Evolutionary conservation across 1,139 yeast genomes (phyloP).

Genomic region (Yarrowia galli): DNA sequence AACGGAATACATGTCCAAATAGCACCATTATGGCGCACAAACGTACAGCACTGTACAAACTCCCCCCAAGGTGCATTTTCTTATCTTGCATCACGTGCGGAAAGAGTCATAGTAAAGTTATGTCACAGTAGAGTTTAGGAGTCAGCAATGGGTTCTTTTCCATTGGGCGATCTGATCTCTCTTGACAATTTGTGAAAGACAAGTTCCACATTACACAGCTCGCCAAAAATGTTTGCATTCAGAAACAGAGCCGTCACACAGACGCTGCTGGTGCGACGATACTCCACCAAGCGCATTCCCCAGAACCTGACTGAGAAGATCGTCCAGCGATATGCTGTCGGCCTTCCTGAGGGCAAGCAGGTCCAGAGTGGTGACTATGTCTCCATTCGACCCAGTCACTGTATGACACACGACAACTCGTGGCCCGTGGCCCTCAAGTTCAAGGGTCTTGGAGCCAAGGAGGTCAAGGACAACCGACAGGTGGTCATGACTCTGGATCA

Average conservation of each 20-base stretch:
- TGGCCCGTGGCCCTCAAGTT: constrained; percentile 99
- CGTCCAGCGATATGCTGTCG: constrained; percentile 91
- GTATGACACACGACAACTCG: constrained; percentile 98
- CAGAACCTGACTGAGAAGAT: constrained; percentile 95
- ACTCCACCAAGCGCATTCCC: constrained; percentile 41
- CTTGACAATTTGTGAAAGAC: constrained; percentile 15
- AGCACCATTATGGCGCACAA: neutral
- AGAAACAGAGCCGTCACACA: constrained; percentile 19
- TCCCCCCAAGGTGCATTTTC: neutral
- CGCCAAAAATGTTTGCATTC: constrained; percentile 31
- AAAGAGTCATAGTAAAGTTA: constrained; percentile 36
- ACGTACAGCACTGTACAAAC: neutral
- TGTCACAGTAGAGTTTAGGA: constrained; percentile 31
- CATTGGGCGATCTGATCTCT: constrained; percentile 38
- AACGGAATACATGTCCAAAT: neutral
- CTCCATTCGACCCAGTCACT: constrained; percentile 92
- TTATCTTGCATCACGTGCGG: constrained; percentile 33
- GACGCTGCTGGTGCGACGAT: constrained; percentile 32
- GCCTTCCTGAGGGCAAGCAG: constrained; percentile 69
- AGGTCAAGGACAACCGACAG: constrained; percentile 83
- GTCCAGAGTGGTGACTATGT: constrained; percentile 95
- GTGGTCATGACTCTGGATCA: constrained; percentile 96
- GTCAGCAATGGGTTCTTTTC: constrained; percentile 34
- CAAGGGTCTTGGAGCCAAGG: constrained; percentile 90
- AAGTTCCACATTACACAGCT: neutral